phyloP scores from a whole-genome alignment of 2,329 filamentous ascomycete genomes.

The Claviceps humidiphila region DNA sequence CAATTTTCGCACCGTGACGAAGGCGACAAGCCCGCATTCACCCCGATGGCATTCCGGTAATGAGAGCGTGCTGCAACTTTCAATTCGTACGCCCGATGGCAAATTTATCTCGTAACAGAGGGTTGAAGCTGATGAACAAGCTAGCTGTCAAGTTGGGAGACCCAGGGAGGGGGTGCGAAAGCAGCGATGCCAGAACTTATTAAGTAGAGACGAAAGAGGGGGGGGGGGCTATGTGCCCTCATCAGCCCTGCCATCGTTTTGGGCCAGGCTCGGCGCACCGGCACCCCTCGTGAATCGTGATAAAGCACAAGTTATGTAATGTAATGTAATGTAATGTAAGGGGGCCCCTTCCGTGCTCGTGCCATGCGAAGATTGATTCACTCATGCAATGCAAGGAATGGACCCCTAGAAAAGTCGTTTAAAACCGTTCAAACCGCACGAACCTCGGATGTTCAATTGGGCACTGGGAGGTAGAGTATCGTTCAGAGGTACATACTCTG shows the following conservation, averaged over 20 bases:
- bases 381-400: no score
- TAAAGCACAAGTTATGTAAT: neutral
- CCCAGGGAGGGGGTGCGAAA: neutral
- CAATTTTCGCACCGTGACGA: constrained; percentile 13
- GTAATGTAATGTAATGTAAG: neutral
- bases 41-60: constrained; percentile 13
- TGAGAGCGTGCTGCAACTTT: neutral
- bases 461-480: no score
- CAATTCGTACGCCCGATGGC: neutral
- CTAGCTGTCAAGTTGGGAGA: neutral
- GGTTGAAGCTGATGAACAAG: neutral
- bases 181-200: neutral
- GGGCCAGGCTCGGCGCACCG: constrained; percentile 4
- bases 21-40: constrained; percentile 14
- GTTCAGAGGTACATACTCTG: neutral
- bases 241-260: neutral
- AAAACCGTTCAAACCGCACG: no score
- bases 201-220: neutral
- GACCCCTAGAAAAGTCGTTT: no score
- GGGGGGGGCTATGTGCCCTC: neutral
- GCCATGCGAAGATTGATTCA: neutral
- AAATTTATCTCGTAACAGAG: neutral
- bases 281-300: constrained; percentile 3
- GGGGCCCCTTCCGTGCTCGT: neutral
- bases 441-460: no score